Conservation (phyloP, 768 basidiomycete species). For the Rhizopogon roseolus region DNA sequence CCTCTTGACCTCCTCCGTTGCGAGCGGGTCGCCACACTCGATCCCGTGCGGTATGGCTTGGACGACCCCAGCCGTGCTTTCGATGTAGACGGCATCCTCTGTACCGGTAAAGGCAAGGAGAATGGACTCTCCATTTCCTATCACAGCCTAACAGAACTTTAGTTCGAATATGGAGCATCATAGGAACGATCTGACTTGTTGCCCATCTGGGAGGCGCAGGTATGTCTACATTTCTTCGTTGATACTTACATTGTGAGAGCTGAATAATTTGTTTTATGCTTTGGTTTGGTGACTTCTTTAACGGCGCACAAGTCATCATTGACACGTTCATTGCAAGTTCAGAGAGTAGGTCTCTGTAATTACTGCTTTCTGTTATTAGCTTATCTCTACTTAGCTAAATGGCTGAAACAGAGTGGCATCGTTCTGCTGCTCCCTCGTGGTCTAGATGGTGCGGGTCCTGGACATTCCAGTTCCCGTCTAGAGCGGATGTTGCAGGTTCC, state of each 20-base stretch:
- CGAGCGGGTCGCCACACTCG: constrained; percentile 72
- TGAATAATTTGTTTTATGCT: neutral
- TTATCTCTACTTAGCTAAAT: constrained; percentile 60
- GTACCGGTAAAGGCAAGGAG: constrained; percentile 46
- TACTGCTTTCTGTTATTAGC: neutral
- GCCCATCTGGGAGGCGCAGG: constrained; percentile 92
- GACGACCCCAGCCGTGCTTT: constrained; percentile 46
- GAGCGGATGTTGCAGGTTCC: constrained; percentile 83
- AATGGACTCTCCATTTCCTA: constrained; percentile 49
- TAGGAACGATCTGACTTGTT: constrained; percentile 82
- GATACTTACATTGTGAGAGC: neutral
- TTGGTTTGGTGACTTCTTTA: constrained; percentile 91
- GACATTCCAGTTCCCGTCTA: constrained; percentile 85
- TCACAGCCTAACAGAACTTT: constrained; percentile 2
- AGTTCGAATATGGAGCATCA: constrained; percentile 90
- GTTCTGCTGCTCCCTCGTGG: constrained; percentile 87
- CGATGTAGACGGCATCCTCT: constrained; percentile 78
- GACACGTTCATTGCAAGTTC: constrained; percentile 85
- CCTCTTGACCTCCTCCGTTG: constrained; percentile 85
- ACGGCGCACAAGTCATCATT: constrained; percentile 83
- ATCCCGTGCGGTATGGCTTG: constrained; percentile 75
- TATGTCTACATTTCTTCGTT: constrained; percentile 16
- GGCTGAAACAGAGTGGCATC: constrained; percentile 88
- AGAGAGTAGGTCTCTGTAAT: constrained; percentile 55
- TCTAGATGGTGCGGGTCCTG: constrained; percentile 88